Conservation (phyloP, 495 filamentous ascomycete genomes). For the Cairneyella variabilis region DNA sequence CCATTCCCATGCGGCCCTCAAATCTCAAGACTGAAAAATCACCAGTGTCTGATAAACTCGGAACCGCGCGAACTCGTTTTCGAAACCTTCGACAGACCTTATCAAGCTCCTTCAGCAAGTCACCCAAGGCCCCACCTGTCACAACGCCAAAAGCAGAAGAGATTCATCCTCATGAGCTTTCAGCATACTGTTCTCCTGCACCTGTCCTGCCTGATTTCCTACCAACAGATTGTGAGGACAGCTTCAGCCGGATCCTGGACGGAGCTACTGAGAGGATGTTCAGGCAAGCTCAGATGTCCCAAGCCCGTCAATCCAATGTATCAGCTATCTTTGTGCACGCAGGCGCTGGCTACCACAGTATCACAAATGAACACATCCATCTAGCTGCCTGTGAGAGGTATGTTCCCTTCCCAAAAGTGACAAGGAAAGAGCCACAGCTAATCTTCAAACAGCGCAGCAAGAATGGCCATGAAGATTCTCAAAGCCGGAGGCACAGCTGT, state of each 20-base stretch:
- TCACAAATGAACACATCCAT: slow-evolving; percentile 76
- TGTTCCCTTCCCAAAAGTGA: slow-evolving; percentile 31
- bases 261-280: slow-evolving; percentile 21
- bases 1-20: too few relatives aligned
- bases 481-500: slow-evolving; percentile 72
- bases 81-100: slow-evolving; percentile 10
- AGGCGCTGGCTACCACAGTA: slow-evolving; percentile 90
- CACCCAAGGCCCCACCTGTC: neutral
- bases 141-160: too few relatives aligned
- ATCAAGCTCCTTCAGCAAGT: slow-evolving; percentile 10
- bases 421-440: slow-evolving; percentile 4
- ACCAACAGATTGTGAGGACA: too few relatives aligned
- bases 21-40: neutral
- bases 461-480: slow-evolving; percentile 73
- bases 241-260: slow-evolving; percentile 14
- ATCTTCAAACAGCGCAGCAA: slow-evolving; percentile 60
- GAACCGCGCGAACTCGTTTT: slow-evolving; percentile 7
- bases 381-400: slow-evolving; percentile 84
- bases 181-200: too few relatives aligned
- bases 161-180: too few relatives aligned
- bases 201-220: too few relatives aligned
- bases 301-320: slow-evolving; percentile 21
- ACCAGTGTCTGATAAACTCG: slow-evolving; percentile 3
- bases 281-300: slow-evolving; percentile 1
- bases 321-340: slow-evolving; percentile 91